Percentiles rank a stretch among this genome's conserved stretches.
phyloP scores from a whole-genome alignment of 2,329 filamentous ascomycete genomes.

The Aureobasidium vineae region DNA sequence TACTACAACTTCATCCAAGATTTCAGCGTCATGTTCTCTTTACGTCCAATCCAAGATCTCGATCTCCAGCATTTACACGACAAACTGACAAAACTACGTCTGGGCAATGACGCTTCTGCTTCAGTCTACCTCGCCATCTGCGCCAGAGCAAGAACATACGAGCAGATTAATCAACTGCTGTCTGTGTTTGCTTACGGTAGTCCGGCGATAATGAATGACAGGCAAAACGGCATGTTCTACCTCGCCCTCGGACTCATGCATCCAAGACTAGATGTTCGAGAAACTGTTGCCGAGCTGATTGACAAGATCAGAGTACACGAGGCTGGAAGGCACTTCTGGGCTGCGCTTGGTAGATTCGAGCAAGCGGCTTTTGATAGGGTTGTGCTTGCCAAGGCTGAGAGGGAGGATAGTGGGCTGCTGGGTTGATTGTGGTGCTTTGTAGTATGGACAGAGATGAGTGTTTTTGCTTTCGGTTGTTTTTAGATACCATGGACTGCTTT shows the following conservation, averaged over 20 bases:
- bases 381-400: constrained; percentile 58
- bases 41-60: constrained; percentile 66
- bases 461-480: not conserved
- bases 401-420: constrained; percentile 25
- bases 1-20: constrained; percentile 84
- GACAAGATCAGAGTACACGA: constrained; percentile 82
- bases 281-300: constrained; percentile 73
- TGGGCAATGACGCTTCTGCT: constrained; percentile 71
- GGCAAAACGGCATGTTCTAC: constrained; percentile 78
- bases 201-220: not conserved
- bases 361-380: constrained; percentile 82
- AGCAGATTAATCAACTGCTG: constrained; percentile 67
- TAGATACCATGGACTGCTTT: constrained; percentile 9
- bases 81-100: constrained; percentile 76
- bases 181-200: constrained; percentile 48
- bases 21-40: constrained; percentile 38
- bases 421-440: not conserved
- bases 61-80: constrained; percentile 93
- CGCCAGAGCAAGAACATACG: constrained; percentile 63
- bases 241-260: constrained; percentile 89
- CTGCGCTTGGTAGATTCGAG: constrained; percentile 77
- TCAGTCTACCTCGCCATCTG: constrained; percentile 81
- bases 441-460: not conserved
- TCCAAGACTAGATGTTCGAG: constrained; percentile 74
- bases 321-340: constrained; percentile 92